Conservation (phyloP, 129 eudicot species). For the Arctium minus region DNA sequence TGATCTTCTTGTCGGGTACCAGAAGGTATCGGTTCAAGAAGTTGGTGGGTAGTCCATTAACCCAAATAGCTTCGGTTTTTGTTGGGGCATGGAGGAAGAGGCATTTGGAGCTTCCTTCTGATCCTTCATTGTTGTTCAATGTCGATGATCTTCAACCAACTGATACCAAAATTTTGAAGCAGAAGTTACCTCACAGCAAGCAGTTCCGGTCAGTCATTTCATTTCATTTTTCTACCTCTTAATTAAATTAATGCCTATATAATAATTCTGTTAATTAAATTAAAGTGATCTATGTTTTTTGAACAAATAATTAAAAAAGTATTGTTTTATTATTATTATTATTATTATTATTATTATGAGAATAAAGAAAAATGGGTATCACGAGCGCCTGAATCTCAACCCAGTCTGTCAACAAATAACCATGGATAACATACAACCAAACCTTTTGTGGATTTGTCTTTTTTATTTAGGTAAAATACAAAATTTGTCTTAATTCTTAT, state of each 20-base stretch:
- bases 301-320: neutral
- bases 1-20: conserved; percentile 73
- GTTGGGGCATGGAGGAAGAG: conserved; percentile 82
- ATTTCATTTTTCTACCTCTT: neutral
- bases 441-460: neutral
- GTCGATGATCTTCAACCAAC: conserved; percentile 37
- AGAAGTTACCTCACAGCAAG: conserved; percentile 77
- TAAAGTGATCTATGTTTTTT: neutral
- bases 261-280: too few relatives aligned
- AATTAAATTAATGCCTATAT: neutral
- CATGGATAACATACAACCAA: neutral
- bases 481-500: neutral
- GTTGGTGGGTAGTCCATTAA: conserved; percentile 85
- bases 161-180: conserved; percentile 46
- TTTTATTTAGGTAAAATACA: neutral
- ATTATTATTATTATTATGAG: too few relatives aligned
- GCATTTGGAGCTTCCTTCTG: conserved; percentile 64
- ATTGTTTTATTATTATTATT: neutral
- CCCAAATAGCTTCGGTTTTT: conserved; percentile 81
- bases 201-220: conserved; percentile 62
- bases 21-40: conserved; percentile 82
- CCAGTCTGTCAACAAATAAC: neutral
- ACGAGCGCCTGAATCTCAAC: neutral
- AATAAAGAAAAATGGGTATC: neutral
- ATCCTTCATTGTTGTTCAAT: conserved; percentile 46